Conservation (phyloP, 1,284 basidiomycete genomes). For the Leccinum griseonigrum region DNA sequence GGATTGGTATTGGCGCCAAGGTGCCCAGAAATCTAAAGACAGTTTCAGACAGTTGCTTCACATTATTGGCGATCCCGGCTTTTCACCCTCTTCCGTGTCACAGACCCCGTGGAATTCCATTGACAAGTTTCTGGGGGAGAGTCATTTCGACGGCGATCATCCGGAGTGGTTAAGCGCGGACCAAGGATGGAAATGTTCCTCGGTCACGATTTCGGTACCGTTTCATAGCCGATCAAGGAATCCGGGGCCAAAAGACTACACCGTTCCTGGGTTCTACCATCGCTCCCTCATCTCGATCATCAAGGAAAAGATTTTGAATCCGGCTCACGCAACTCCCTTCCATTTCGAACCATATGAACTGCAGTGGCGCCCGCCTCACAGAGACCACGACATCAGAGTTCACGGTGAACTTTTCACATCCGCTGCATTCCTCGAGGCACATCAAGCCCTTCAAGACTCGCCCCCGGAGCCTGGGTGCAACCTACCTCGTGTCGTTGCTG, state of each 20-base stretch:
- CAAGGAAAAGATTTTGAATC: neutral
- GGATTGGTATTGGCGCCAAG: neutral
- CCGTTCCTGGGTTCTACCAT: neutral
- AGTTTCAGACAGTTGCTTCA: neutral
- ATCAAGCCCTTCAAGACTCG: neutral
- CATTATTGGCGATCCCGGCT: neutral
- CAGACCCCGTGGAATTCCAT: neutral
- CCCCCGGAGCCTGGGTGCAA: neutral
- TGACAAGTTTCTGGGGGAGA: neutral
- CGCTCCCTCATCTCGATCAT: neutral
- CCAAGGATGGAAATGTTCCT: neutral
- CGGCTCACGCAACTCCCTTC: neutral
- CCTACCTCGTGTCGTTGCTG: neutral
- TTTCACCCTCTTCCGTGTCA: neutral
- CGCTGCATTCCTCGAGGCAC: neutral
- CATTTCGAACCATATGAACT: neutral
- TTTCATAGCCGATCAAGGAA: neutral
- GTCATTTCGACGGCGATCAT: neutral
- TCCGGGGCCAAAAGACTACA: neutral
- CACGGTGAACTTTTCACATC: neutral
- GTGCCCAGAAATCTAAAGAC: neutral
- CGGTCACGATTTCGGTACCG: neutral
- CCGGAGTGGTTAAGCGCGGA: neutral
- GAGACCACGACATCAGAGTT: no score
- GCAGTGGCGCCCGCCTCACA: neutral